These are phyloP conservation scores for Alternaria solani DNA, from an alignment of 2,329 filamentous ascomycete species.

Conservation along the genomic window DNA sequence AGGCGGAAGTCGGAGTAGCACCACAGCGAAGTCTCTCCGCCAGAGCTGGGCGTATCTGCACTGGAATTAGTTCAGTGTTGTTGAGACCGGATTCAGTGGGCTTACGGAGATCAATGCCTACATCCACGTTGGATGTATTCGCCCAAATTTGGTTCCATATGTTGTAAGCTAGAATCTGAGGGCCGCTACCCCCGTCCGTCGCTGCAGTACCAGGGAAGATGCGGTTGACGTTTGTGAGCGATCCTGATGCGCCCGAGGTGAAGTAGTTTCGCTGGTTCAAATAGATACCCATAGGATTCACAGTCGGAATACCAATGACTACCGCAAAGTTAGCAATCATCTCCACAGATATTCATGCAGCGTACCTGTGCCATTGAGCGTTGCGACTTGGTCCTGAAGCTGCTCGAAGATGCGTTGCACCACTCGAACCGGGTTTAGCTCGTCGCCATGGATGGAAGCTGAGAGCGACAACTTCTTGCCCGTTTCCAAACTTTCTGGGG, in stretches of 20 bases:
- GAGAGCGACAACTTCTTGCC: slow-evolving; percentile 51
- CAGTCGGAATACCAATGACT: slow-evolving; percentile 51
- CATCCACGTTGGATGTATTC: slow-evolving; percentile 50
- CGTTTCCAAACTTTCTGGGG: slow-evolving; percentile 45
- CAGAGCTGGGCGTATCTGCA: slow-evolving; percentile 48
- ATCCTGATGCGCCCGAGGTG: slow-evolving; percentile 39
- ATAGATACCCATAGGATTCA: slow-evolving; percentile 52
- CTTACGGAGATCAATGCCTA: slow-evolving; percentile 49
- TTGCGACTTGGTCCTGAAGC: slow-evolving; percentile 37
- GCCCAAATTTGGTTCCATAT: slow-evolving; percentile 53
- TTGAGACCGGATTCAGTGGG: neutral
- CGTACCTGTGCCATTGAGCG: slow-evolving; percentile 49
- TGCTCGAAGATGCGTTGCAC: slow-evolving; percentile 49
- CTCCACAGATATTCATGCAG: neutral
- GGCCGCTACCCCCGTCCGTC: slow-evolving; percentile 35
- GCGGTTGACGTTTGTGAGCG: slow-evolving; percentile 48
- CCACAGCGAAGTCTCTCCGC: slow-evolving; percentile 50
- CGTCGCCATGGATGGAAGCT: slow-evolving; percentile 51
- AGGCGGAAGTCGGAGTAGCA: slow-evolving; percentile 51
- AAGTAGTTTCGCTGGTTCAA: slow-evolving; percentile 52
- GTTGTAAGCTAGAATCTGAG: slow-evolving; percentile 43
- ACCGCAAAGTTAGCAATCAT: slow-evolving; percentile 13
- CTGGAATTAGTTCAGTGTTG: neutral
- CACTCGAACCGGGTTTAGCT: slow-evolving; percentile 50
- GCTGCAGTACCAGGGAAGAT: slow-evolving; percentile 43